A percentile compares a stretch with the other conserved stretches of the same genome.
Conservation (phyloP, 208 protist genomes). For the Trypanosoma vivax region DNA sequence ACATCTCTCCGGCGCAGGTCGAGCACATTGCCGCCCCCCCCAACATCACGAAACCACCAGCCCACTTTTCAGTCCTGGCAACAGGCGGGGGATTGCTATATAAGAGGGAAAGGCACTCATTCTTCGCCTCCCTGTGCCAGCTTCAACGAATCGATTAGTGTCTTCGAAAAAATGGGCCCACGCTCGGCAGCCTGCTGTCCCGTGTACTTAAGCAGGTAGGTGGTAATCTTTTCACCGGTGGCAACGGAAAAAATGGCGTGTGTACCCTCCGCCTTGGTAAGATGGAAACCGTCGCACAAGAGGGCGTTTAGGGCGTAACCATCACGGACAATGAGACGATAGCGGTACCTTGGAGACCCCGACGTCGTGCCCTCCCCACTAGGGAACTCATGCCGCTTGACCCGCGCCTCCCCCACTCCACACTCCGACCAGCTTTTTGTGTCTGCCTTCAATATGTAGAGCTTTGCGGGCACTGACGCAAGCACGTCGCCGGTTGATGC, state of each 20-base stretch:
- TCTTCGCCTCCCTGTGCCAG: conserved; percentile 3
- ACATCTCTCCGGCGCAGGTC: too few species aligned
- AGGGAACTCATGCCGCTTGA: conserved; percentile 31
- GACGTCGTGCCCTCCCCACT: conserved; percentile 15
- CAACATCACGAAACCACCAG: too few species aligned
- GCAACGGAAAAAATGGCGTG: conserved; percentile 49
- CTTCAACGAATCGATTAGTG: conserved; percentile 27
- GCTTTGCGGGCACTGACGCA: conserved; percentile 41
- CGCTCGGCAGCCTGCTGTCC: conserved; percentile 40
- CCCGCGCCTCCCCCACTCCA: conserved; percentile 58
- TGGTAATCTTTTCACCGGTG: conserved; percentile 22
- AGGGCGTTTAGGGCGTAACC: conserved; percentile 69
- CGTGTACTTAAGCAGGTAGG: conserved; percentile 67
- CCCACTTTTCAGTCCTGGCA: too few species aligned
- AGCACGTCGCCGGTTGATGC: conserved; percentile 35
- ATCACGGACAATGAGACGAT: conserved; percentile 77
- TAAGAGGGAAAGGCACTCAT: too few species aligned
- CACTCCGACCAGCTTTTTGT: conserved; percentile 58
- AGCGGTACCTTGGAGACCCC: conserved; percentile 16
- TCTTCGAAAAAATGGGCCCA: conserved; percentile 44
- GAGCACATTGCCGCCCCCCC: too few species aligned
- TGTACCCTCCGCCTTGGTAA: conserved; percentile 41
- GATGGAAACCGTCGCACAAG: conserved; percentile 37
- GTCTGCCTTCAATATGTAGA: conserved; percentile 56
- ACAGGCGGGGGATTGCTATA: too few species aligned